These are phyloP conservation scores for Ganoderma sinense DNA, from an alignment of 1,284 basidiomycete genomes.

Conservation along the genomic window DNA sequence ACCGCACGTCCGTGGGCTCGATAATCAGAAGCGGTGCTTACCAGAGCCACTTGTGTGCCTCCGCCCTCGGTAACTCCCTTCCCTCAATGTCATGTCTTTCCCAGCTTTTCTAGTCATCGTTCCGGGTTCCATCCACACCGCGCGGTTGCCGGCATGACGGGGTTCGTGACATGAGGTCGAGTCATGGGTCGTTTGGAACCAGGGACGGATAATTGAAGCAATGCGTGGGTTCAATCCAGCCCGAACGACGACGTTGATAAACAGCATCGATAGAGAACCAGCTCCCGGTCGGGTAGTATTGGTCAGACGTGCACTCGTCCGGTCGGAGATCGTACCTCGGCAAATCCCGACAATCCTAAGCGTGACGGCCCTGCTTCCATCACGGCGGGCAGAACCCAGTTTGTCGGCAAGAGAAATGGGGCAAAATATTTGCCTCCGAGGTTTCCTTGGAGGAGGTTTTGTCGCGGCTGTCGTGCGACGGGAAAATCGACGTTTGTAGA, in stretches of 20 bases:
- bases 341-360: not conserved
- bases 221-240: not conserved
- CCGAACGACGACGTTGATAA: not conserved
- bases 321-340: not conserved
- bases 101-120: not conserved
- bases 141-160: not conserved
- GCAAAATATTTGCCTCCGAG: not conserved
- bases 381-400: not conserved
- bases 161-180: not conserved
- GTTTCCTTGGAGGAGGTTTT: not conserved
- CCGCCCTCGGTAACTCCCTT: not conserved
- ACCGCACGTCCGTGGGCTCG: not conserved
- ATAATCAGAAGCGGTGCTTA: not conserved
- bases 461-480: not conserved
- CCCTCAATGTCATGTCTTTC: not conserved
- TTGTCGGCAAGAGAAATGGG: not conserved
- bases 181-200: not conserved
- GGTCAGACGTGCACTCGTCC: not conserved
- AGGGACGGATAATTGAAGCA: not conserved
- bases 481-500: not conserved
- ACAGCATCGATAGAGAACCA: not conserved
- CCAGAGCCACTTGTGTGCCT: not conserved
- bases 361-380: too few relatives aligned
- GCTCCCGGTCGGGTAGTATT: not conserved
- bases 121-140: not conserved